These are phyloP conservation scores for Chiua virens DNA, from an alignment of 768 basidiomycete species.

Conservation along the genomic window DNA sequence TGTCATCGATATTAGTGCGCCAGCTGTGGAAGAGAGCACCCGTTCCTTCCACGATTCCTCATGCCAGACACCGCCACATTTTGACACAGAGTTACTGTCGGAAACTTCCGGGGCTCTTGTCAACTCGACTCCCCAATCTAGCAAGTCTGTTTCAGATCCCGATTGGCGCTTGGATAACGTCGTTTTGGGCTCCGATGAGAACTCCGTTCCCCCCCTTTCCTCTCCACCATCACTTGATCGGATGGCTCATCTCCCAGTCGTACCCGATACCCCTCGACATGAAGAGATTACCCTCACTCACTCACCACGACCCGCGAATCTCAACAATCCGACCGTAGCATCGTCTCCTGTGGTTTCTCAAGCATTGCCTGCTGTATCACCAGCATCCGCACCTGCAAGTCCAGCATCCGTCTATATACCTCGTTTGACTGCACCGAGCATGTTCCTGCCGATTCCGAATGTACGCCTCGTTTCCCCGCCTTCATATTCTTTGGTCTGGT, in stretches of 20 bases:
- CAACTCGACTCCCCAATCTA: not conserved
- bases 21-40: not conserved
- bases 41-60: not conserved
- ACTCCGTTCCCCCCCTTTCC: constrained; percentile 1
- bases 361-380: constrained; percentile 49
- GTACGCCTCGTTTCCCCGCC: constrained; percentile 57
- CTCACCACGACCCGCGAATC: constrained; percentile 22
- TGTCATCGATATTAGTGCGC: constrained; percentile 24
- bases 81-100: constrained; percentile 7
- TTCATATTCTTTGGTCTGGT: constrained; percentile 58
- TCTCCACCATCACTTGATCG: not conserved
- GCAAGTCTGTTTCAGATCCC: constrained; percentile 15
- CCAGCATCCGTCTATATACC: constrained; percentile 54
- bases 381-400: constrained; percentile 18
- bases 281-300: constrained; percentile 46
- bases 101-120: constrained; percentile 24
- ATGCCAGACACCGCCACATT: constrained; percentile 1
- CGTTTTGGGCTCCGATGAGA: constrained; percentile 11
- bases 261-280: too few relatives aligned
- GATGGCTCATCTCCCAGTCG: constrained; percentile 10
- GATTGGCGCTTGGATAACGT: not conserved
- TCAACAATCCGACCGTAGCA: constrained; percentile 55
- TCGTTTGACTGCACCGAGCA: constrained; percentile 65
- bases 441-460: constrained; percentile 89
- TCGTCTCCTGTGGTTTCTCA: constrained; percentile 34